Base-by-base conservation (phyloP, 1,284 basidiomycete genomes). In the Peniophora sp. region DNA sequence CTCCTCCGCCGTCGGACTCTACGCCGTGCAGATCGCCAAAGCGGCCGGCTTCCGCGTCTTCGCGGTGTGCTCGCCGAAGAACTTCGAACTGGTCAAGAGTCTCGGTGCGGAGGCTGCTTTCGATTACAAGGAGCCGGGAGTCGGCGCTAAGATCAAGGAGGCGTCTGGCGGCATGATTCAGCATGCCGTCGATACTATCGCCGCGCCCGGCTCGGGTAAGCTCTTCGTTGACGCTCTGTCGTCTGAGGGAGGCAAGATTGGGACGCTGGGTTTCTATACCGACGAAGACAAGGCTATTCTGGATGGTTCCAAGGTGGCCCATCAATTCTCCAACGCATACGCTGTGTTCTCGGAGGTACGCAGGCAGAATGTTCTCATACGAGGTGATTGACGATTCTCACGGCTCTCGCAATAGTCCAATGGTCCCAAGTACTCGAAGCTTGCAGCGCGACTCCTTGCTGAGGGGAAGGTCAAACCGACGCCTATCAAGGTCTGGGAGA, bases 401-500 rank as follows among this genome's bases (percentile, higher is more conserved):
- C 37, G 15, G 8, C 8, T 20, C 5, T n/a, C 37, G 15, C n/a
- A 41, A 41, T n/a, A 41, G 37, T 20, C 15, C 8, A 5, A 17
- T 12, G 20, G 35, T 36, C 18, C 24, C 20, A 22, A 35, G 22
- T 47, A 23, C n/a, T 34, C 34, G 18, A 47, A 60, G 15, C 52
- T 59, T 18, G n/a, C 57, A 37, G 39, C 50, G 10, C 5, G 44
- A 14, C 50, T 62, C 17, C 51, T 63, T 10, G 45, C 52, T 37
- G n/a, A 48, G 1, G 52, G 56, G 18, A 51, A 48, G 47, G 24
- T 64, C 12, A 54, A 56, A 24, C 58, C 62, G 1, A 54, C 54
- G 32, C 48, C 57, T 14, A 49, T 63, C 51, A 47, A 61, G 50
- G 49, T 57, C 35, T 27, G 53, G 44, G 52, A 51, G 8, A 36